These are phyloP conservation scores for Globisporangium yorkense DNA, from an alignment of 352 stramenopile species.

Conservation along the genomic window DNA sequence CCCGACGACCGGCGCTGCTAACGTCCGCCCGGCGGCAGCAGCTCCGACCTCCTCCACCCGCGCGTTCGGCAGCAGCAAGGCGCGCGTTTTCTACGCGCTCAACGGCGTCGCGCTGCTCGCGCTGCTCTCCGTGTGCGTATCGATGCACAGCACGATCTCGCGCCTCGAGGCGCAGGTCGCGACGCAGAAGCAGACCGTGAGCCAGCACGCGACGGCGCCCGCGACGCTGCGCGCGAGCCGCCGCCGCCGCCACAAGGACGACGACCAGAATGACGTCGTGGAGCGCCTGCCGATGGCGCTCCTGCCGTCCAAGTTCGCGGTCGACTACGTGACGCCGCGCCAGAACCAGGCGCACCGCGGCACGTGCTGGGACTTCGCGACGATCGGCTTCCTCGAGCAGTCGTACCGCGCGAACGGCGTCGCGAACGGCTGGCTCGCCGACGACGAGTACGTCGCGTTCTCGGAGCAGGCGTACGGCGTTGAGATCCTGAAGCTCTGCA, in stretches of 20 bases:
- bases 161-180: conserved; percentile 33
- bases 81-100: conserved; percentile 38
- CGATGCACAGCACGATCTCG: conserved; percentile 68
- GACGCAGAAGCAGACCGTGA: conserved; percentile 3
- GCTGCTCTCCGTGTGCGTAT: conserved; percentile 54
- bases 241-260: conserved; percentile 1
- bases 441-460: conserved; percentile 72
- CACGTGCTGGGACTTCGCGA: conserved; percentile 83
- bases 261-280: background rate
- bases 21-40: too few species aligned
- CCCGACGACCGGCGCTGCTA: background rate
- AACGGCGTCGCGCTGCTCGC: conserved; percentile 55
- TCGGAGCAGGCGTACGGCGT: conserved; percentile 77
- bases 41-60: background rate
- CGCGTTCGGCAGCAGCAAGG: conserved; percentile 22
- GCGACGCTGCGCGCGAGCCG: conserved; percentile 4
- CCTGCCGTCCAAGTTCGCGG: conserved; percentile 74
- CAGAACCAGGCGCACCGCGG: conserved; percentile 70
- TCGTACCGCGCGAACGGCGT: conserved; percentile 70
- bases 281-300: conserved; percentile 56
- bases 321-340: conserved; percentile 70
- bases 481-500: conserved; percentile 68
- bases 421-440: conserved; percentile 54
- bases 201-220: background rate
- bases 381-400: conserved; percentile 70